Conservation (phyloP, 2,329 filamentous ascomycete genomes). For the Dactylellina leptospora region DNA sequence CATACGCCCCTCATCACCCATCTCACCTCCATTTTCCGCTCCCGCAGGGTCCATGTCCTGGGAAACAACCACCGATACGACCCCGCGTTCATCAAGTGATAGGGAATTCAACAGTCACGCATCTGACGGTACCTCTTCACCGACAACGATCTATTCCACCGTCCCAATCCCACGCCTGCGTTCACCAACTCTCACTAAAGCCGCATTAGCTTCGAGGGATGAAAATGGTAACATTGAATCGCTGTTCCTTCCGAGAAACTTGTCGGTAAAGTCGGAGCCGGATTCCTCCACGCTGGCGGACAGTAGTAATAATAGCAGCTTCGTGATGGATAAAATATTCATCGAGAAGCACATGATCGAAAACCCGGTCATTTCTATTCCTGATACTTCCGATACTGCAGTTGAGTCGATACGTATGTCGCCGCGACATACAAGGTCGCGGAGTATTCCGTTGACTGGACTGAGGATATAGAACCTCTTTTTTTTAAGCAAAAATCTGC, state of each 20-base stretch:
- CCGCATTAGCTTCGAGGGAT: constrained; percentile 32
- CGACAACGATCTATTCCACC: constrained; percentile 48
- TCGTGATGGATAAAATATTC: constrained; percentile 29
- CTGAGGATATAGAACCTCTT: constrained; percentile 20
- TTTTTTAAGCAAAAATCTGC: too few relatives aligned
- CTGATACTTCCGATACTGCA: constrained; percentile 14
- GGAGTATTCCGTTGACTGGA: constrained; percentile 26
- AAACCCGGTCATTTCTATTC: constrained; percentile 1
- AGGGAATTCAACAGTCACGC: constrained; percentile 39
- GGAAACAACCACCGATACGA: constrained; percentile 37
- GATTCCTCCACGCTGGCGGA: constrained; percentile 9
- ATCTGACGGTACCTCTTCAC: constrained; percentile 47
- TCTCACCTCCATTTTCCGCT: constrained; percentile 32
- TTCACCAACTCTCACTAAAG: constrained; percentile 41
- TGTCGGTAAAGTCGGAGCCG: constrained; percentile 15
- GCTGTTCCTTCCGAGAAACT: constrained; percentile 20
- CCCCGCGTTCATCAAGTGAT: constrained; percentile 46
- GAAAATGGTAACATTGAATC: constrained; percentile 35
- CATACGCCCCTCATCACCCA: constrained; percentile 17
- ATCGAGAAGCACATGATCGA: neutral
- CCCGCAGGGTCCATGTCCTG: constrained; percentile 42
- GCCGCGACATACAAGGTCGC: neutral
- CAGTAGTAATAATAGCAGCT: constrained; percentile 36
- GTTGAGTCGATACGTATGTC: constrained; percentile 8
- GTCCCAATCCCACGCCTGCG: constrained; percentile 28